Evolutionary conservation across 495 filamentous ascomycete species (phyloP).

Genomic region (Aspergillus ellipticus): DNA sequence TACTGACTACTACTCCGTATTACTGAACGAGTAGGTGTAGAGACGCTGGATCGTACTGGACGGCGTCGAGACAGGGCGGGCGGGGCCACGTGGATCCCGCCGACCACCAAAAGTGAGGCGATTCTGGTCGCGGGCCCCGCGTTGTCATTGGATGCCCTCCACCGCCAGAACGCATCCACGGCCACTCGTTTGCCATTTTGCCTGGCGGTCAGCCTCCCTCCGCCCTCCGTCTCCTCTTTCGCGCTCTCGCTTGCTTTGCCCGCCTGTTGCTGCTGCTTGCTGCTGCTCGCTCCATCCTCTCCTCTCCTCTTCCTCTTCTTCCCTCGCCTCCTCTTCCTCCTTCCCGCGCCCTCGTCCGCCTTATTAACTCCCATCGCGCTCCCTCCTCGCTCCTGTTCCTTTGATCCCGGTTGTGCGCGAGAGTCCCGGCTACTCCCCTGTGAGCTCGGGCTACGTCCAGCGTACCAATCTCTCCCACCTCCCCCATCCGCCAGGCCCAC

Average conservation of each 20-base stretch:
- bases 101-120: conserved; percentile 37
- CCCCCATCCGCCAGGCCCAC: neutral
- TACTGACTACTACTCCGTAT: too few species aligned
- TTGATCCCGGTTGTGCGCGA: conserved; percentile 2
- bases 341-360: conserved; percentile 4
- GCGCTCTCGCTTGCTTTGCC: conserved; percentile 3
- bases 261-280: conserved; percentile 4
- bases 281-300: conserved; percentile 9
- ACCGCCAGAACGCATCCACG: neutral
- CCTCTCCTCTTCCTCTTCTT: conserved; percentile 2
- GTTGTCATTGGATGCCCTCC: conserved; percentile 2
- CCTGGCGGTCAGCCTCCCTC: conserved; percentile 13
- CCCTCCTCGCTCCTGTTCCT: neutral
- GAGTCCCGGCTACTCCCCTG: neutral
- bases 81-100: conserved; percentile 42
- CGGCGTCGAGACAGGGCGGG: too few species aligned
- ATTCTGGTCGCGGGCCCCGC: neutral
- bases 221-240: conserved; percentile 5
- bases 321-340: conserved; percentile 6
- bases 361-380: conserved; percentile 8
- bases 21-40: too few species aligned
- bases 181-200: conserved; percentile 2
- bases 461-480: neutral
- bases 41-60: too few species aligned
- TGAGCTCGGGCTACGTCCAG: neutral